Conservation (phyloP, 202 grass and related monocot species). For the Miscanthus sacchariflorus region DNA sequence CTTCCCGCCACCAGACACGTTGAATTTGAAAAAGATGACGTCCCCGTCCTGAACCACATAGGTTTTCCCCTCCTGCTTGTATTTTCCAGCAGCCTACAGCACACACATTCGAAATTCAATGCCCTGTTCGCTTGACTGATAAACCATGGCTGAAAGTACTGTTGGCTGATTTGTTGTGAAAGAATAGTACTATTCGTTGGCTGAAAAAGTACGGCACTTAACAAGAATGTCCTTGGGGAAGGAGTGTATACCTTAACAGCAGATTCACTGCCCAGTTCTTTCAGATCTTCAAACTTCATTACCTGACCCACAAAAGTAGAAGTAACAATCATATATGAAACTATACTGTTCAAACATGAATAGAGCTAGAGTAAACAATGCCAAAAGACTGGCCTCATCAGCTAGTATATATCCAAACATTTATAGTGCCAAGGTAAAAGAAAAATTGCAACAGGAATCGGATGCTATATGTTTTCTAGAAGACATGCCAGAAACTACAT, state of each 20-base stretch:
- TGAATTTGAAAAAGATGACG: slow-evolving; percentile 98
- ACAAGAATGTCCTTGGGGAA: not conserved
- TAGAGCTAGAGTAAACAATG: not conserved
- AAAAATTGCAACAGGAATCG: not conserved
- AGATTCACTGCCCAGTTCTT: slow-evolving; percentile 84
- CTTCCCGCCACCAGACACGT: slow-evolving; percentile 94
- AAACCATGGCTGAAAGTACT: no score
- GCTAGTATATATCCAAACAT: slow-evolving; percentile 19
- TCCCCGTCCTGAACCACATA: slow-evolving; percentile 95
- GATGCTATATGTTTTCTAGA: not conserved
- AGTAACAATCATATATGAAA: not conserved
- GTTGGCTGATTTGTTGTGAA: no score
- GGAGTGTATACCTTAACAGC: slow-evolving; percentile 77
- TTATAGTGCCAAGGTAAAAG: slow-evolving; percentile 5
- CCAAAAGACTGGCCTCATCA: not conserved
- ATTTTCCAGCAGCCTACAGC: slow-evolving; percentile 89
- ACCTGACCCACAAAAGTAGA: slow-evolving; percentile 58
- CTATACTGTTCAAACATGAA: not conserved
- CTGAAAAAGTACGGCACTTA: not conserved
- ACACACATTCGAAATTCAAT: not conserved
- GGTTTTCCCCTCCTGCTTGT: slow-evolving; percentile 92
- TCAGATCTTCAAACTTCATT: slow-evolving; percentile 98
- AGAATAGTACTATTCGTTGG: no score
- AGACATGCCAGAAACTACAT: not conserved
- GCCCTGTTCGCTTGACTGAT: no score